Percentiles rank a stretch among this genome's conserved stretches.
These are phyloP conservation scores for Atkinsonella texensis DNA, from an alignment of 2,329 filamentous ascomycete genomes.

Conservation along the genomic window DNA sequence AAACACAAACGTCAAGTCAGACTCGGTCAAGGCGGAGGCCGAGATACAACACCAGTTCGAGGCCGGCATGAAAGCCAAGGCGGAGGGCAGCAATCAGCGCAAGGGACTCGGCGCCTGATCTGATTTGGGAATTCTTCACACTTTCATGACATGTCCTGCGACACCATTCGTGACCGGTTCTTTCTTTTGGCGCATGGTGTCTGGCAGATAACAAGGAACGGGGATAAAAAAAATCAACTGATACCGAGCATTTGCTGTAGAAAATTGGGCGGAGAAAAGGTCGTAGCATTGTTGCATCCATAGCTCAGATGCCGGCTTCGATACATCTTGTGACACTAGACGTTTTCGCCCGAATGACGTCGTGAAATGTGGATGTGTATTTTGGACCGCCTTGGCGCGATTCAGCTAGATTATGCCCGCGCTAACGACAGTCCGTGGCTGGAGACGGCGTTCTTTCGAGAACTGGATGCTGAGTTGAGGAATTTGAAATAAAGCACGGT, in stretches of 20 bases:
- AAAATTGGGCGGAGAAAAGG: background rate
- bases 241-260: background rate
- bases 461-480: too few relatives aligned
- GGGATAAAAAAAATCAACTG: background rate
- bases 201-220: background rate
- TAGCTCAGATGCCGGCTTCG: too few relatives aligned
- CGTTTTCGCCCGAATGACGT: too few relatives aligned
- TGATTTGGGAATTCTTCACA: background rate
- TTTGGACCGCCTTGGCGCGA: too few relatives aligned
- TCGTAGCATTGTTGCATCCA: background rate
- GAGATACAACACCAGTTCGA: constrained; percentile 47
- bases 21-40: constrained; percentile 31
- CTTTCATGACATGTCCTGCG: background rate
- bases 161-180: too few relatives aligned
- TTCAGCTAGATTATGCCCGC: too few relatives aligned
- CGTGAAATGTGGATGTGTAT: too few relatives aligned
- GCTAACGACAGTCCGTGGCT: too few relatives aligned
- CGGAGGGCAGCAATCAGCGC: constrained; percentile 35
- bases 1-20: constrained; percentile 16
- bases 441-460: too few relatives aligned
- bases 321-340: too few relatives aligned
- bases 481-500: too few relatives aligned
- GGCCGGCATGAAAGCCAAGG: constrained; percentile 43
- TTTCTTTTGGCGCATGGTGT: background rate
- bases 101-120: constrained; percentile 40